phyloP scores from a whole-genome alignment of 179 eudicot genomes.

The Camellia oleifera region DNA sequence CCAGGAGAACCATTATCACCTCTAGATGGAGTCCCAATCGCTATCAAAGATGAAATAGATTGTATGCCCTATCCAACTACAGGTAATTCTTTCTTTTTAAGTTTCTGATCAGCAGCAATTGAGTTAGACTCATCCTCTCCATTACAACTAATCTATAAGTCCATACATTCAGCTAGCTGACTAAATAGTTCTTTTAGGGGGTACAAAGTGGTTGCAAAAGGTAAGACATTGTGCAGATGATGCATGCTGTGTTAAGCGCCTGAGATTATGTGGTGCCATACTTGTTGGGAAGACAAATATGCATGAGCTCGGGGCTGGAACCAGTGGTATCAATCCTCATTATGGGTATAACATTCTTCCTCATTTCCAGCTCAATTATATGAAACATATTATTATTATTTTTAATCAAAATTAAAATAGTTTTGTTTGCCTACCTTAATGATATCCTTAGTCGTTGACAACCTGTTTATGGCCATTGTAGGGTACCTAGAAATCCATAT shows the following conservation, averaged over 20 bases:
- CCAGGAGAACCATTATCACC: constrained; percentile 81
- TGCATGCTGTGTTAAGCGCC: constrained; percentile 72
- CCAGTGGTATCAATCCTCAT: constrained; percentile 97
- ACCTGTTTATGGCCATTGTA: constrained; percentile 16
- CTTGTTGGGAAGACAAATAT: constrained; percentile 95
- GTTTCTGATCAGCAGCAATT: background rate
- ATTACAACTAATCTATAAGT: background rate
- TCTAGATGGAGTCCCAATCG: constrained; percentile 90
- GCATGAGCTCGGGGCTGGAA: constrained; percentile 99
- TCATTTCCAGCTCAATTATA: background rate
- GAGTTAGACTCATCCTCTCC: background rate
- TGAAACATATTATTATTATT: too few species aligned
- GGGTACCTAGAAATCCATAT: constrained; percentile 84
- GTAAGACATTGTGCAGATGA: constrained; percentile 69
- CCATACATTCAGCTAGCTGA: too few species aligned
- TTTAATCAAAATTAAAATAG: background rate
- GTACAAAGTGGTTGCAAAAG: constrained; percentile 92
- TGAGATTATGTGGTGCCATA: constrained; percentile 83
- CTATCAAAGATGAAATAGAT: constrained; percentile 93
- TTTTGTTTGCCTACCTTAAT: background rate
- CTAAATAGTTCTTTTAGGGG: constrained; percentile 48
- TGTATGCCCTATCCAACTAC: constrained; percentile 96
- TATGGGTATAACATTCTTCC: constrained; percentile 61
- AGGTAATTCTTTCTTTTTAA: constrained; percentile 35
- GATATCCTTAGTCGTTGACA: too few species aligned